Evolutionary conservation across 345 rosid genomes (phyloP).

Genomic region (Gossypium thurberi): DNA sequence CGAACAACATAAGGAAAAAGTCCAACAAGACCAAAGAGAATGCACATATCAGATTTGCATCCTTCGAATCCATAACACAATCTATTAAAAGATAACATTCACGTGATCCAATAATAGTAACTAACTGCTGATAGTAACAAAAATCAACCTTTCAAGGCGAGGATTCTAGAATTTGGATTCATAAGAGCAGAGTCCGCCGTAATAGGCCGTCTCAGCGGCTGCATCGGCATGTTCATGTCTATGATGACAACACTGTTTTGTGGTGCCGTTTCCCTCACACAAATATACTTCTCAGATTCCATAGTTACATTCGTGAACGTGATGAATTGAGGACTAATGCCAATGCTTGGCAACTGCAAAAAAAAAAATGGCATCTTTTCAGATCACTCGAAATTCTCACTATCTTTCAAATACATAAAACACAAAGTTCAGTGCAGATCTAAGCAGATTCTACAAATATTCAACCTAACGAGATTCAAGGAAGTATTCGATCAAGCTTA

Average conservation of each 20-base stretch:
- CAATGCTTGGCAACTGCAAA: constrained; percentile 75
- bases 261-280: constrained; percentile 95
- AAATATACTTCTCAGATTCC: constrained; percentile 97
- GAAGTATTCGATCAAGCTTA: not conserved
- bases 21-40: not conserved
- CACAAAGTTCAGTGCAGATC: constrained; percentile 8
- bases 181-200: constrained; percentile 94
- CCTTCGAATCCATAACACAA: not conserved
- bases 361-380: not conserved
- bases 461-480: not conserved
- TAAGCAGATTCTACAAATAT: constrained; percentile 9
- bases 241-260: constrained; percentile 93
- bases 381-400: constrained; percentile 21
- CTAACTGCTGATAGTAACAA: not conserved
- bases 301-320: constrained; percentile 91
- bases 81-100: not conserved
- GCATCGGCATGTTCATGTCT: constrained; percentile 93
- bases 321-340: constrained; percentile 80
- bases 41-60: not conserved
- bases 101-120: not conserved
- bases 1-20: not conserved
- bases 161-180: constrained; percentile 87
- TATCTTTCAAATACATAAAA: constrained; percentile 1
- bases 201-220: constrained; percentile 91
- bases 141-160: constrained; percentile 63